Base-by-base conservation (phyloP, 495 filamentous ascomycete genomes). In the Tuber brumale region DNA sequence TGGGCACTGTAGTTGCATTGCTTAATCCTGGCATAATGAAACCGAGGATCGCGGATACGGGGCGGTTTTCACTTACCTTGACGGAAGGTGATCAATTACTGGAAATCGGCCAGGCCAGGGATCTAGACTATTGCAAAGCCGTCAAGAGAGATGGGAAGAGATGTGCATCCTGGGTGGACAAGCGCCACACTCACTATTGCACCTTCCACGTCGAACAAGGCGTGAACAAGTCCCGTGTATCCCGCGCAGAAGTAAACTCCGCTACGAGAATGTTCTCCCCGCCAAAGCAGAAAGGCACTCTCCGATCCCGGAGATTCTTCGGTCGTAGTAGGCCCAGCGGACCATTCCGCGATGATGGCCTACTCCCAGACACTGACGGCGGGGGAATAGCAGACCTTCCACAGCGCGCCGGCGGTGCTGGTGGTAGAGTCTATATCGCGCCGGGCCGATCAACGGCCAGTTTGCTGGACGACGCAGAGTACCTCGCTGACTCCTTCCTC, bases 21-120 rank as follows among this genome's bases (percentile, higher is more conserved):
- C 86, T 99, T n/a, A 99, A 98, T 79, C 95, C 96, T 0, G 90
- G 85, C 3, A 91, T 98, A 79, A 91, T 99, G 88, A 93, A 94
- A 14, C 96, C 96, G 3, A 90, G 90, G 0, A 88, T 88, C 3
- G 90, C 89, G 72, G 86, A 90, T 21, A 94, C 92, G 7, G 93
- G 93, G 39, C 87, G 88, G 39, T 99, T 97, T 83, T 92, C 91
- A 48, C 86, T 99, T 41, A 90, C 91, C 1, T 87, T 99, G 73
- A 92, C 90, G 72, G 93, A 92, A 51, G 91, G 92, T 57, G 95
- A 99, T 77, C 94, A 90, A 0, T 87, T 99, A 27, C 88, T 99
- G 7, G 96, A 99, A 82, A 87, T 99, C 44, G 96, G 96, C 45
- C 89, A 88, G 27, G 90, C 93, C 6, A 88, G 93, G 46, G 96